phyloP scores from a whole-genome alignment of 2,329 filamentous ascomycete genomes.

The Orbilia quercus region DNA sequence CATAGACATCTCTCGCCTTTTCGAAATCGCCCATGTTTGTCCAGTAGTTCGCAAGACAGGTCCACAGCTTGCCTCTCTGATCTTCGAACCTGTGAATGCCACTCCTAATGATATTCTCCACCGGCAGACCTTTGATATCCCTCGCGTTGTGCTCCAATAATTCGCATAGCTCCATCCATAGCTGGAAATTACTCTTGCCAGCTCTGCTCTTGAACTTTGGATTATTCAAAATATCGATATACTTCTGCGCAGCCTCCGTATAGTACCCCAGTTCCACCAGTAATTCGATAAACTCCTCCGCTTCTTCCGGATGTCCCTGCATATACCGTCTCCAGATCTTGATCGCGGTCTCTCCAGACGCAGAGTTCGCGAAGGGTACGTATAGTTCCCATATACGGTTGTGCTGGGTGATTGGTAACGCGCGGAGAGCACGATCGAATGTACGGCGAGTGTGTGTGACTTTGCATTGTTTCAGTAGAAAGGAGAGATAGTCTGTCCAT shows the following conservation, averaged over 20 bases:
- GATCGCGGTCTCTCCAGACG: conserved; percentile 87
- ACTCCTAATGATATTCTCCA: conserved; percentile 90
- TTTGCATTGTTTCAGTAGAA: conserved; percentile 89
- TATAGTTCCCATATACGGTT: conserved; percentile 95
- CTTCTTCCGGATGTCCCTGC: conserved; percentile 94
- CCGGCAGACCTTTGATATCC: conserved; percentile 87
- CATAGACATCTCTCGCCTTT: conserved; percentile 82
- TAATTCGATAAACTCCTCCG: conserved; percentile 93
- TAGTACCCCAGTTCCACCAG: conserved; percentile 83
- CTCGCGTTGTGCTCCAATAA: conserved; percentile 89
- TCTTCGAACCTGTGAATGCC: conserved; percentile 91
- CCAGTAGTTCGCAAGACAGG: conserved; percentile 94
- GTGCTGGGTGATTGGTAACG: conserved; percentile 92
- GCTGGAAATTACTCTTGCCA: conserved; percentile 92
- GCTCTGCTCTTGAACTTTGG: conserved; percentile 90
- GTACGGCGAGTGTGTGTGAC: conserved; percentile 86
- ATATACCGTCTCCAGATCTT: conserved; percentile 96
- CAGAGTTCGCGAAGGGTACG: conserved; percentile 88
- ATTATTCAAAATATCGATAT: conserved; percentile 92
- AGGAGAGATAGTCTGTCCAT: conserved; percentile 96
- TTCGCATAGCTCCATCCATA: conserved; percentile 98
- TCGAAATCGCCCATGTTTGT: conserved; percentile 93
- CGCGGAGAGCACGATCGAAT: conserved; percentile 91
- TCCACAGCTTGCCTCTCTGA: conserved; percentile 94
- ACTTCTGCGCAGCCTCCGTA: conserved; percentile 89